phyloP scores from a whole-genome alignment of 768 basidiomycete species.

The Termitomyces sp. region DNA sequence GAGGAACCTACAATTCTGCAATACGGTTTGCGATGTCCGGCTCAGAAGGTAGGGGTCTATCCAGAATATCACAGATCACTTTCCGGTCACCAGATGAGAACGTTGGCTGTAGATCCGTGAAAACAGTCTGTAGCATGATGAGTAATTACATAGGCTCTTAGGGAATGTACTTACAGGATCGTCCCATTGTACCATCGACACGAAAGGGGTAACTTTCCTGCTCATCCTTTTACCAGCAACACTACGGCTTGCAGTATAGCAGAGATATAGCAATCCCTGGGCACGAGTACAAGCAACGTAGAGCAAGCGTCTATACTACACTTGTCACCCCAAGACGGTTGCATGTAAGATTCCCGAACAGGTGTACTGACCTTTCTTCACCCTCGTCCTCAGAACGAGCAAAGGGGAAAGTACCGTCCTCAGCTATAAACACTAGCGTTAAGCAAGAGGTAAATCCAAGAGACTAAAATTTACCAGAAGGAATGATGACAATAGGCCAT shows the following conservation, averaged over 20 bases:
- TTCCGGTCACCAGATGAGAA: slow-evolving; percentile 37
- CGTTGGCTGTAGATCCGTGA: slow-evolving; percentile 36
- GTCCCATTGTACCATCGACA: slow-evolving; percentile 36
- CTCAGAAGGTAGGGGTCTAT: slow-evolving; percentile 37
- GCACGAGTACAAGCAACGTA: slow-evolving; percentile 91
- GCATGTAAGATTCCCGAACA: neutral
- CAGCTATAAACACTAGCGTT: slow-evolving; percentile 39
- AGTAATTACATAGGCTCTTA: neutral
- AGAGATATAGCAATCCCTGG: slow-evolving; percentile 40
- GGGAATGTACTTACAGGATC: slow-evolving; percentile 30
- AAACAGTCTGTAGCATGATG: slow-evolving; percentile 26
- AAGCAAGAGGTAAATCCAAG: neutral
- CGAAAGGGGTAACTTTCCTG: slow-evolving; percentile 53
- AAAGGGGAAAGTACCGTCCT: slow-evolving; percentile 71
- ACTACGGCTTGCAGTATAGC: slow-evolving; percentile 2
- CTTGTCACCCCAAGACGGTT: neutral
- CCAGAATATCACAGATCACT: slow-evolving; percentile 50
- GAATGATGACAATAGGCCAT: slow-evolving; percentile 86
- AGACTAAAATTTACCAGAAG: slow-evolving; percentile 41
- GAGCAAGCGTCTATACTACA: slow-evolving; percentile 55
- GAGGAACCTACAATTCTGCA: slow-evolving; percentile 44
- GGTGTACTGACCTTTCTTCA: slow-evolving; percentile 66
- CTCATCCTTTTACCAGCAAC: slow-evolving; percentile 29
- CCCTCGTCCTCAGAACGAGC: slow-evolving; percentile 66
- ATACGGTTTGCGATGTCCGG: slow-evolving; percentile 34